Evolutionary conservation across 306 rosid species (phyloP).

Genomic region (Glycyrrhiza uralensis): DNA sequence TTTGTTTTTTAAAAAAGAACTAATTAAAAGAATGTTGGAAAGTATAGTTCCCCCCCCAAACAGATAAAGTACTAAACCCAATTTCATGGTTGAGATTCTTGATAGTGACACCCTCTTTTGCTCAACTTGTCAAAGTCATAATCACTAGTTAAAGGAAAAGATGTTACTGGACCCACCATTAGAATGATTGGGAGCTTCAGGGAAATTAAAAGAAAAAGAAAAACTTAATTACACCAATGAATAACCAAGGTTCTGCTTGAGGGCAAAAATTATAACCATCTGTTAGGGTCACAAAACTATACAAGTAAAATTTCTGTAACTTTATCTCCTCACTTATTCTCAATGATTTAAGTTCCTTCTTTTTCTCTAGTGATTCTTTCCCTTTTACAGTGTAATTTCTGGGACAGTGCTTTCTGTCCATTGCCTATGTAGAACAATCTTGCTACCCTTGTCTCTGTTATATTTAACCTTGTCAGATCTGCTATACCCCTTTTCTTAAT

Average conservation of each 20-base stretch:
- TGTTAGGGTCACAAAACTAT: neutral
- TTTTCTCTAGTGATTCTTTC: neutral
- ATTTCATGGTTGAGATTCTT: constrained; percentile 41
- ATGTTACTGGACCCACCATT: constrained; percentile 40
- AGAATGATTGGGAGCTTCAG: constrained; percentile 26
- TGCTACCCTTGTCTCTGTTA: neutral
- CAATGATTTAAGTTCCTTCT: neutral
- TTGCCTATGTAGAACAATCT: neutral
- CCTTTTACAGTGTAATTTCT: constrained; percentile 6
- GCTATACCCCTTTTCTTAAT: neutral
- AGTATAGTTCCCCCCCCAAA: constrained; percentile 19
- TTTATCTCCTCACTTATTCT: neutral
- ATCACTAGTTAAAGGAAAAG: constrained; percentile 37
- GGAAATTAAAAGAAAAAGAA: neutral
- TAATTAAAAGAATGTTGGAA: constrained; percentile 29
- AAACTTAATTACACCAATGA: neutral
- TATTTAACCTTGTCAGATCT: constrained; percentile 29
- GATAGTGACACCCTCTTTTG: constrained; percentile 37
- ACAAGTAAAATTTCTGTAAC: neutral
- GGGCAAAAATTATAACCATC: neutral
- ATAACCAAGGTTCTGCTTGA: neutral
- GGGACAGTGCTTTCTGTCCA: constrained; percentile 2
- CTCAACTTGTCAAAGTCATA: constrained; percentile 43
- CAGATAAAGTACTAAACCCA: constrained; percentile 30
- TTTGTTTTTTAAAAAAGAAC: neutral